Conservation (phyloP, 257 asterid species). For the Solanum chilense region DNA sequence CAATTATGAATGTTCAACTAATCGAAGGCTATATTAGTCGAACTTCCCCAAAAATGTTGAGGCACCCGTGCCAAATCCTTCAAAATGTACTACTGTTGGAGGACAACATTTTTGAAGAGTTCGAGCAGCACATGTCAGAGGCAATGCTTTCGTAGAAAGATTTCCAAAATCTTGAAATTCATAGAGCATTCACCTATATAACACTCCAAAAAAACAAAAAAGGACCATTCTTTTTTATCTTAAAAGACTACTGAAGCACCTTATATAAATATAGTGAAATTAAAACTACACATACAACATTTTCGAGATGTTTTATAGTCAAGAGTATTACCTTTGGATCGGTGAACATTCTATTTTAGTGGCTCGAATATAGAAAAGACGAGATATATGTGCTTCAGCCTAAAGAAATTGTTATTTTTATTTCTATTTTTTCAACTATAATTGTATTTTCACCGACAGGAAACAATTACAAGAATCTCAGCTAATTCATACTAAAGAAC, state of each 20-base stretch:
- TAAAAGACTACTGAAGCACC: neutral
- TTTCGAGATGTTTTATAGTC: neutral
- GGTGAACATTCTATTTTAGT: too few relatives aligned
- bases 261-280: neutral
- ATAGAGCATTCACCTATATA: neutral
- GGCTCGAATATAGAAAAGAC: too few relatives aligned
- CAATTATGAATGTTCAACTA: neutral
- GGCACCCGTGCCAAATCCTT: neutral
- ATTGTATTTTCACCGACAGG: too few relatives aligned
- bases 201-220: neutral
- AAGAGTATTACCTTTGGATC: neutral
- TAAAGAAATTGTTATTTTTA: too few relatives aligned
- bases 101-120: neutral
- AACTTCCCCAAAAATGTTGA: neutral
- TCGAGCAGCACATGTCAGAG: neutral
- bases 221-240: neutral
- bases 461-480: too few relatives aligned
- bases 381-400: too few relatives aligned
- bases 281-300: neutral
- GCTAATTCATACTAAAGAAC: too few relatives aligned
- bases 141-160: neutral
- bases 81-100: neutral
- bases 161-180: neutral
- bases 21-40: neutral
- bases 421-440: too few relatives aligned